These are phyloP conservation scores for Phytophthora boehmeriae DNA, from an alignment of 352 stramenopile species.

Conservation along the genomic window DNA sequence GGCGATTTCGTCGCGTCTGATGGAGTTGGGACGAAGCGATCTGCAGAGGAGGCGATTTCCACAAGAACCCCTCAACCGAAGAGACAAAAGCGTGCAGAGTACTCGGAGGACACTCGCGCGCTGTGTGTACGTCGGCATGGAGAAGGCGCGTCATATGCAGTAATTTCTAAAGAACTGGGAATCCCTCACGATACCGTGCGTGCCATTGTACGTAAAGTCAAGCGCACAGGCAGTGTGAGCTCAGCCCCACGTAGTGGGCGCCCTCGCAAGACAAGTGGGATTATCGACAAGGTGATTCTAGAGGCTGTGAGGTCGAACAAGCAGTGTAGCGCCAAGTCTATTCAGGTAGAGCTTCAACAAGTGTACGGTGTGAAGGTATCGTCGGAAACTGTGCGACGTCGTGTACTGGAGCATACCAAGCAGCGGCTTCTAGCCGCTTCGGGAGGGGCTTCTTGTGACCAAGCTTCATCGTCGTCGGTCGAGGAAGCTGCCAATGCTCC, in stretches of 20 bases:
- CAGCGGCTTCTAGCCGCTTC: slow-evolving; percentile 28
- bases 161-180: slow-evolving; percentile 55
- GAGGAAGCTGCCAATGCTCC: neutral
- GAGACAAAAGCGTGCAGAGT: slow-evolving; percentile 56
- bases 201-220: slow-evolving; percentile 69
- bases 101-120: slow-evolving; percentile 59
- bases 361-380: slow-evolving; percentile 70
- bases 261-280: slow-evolving; percentile 66
- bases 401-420: slow-evolving; percentile 61
- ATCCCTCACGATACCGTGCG: slow-evolving; percentile 68
- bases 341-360: slow-evolving; percentile 58
- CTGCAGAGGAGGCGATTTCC: neutral
- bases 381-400: slow-evolving; percentile 62
- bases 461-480: neutral
- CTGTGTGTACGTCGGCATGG: slow-evolving; percentile 60
- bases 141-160: slow-evolving; percentile 58
- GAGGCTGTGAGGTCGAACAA: slow-evolving; percentile 60
- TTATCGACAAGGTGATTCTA: slow-evolving; percentile 74
- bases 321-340: slow-evolving; percentile 61
- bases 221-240: slow-evolving; percentile 58
- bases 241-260: slow-evolving; percentile 62
- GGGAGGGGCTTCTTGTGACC: slow-evolving; percentile 24
- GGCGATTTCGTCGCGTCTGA: neutral
- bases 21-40: neutral
- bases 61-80: slow-evolving; percentile 1